Conservation (phyloP, 83 land plant species). For the Picea abies region DNA sequence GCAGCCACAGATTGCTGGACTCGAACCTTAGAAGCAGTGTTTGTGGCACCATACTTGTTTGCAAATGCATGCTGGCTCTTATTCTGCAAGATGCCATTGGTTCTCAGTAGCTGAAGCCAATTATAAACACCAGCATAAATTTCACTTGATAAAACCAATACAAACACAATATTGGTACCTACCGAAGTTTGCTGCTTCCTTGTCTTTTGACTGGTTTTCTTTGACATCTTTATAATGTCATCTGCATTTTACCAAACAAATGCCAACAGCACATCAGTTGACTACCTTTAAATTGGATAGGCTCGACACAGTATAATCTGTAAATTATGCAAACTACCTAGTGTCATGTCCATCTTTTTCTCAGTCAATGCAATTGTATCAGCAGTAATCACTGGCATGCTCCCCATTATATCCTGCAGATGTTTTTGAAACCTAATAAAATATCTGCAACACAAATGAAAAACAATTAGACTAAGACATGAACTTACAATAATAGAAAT, state of each 20-base stretch:
- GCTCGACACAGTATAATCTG: background rate
- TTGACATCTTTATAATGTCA: constrained; percentile 74
- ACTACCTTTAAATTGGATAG: background rate
- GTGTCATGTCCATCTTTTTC: constrained; percentile 75
- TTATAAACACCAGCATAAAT: background rate
- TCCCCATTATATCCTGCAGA: constrained; percentile 18
- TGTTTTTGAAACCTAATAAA: background rate
- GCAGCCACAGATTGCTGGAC: constrained; percentile 41
- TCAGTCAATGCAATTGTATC: constrained; percentile 73
- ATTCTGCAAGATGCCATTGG: constrained; percentile 23
- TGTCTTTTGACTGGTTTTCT: constrained; percentile 27
- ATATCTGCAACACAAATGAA: background rate
- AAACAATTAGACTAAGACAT: background rate
- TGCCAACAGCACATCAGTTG: background rate
- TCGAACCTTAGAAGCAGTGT: constrained; percentile 23
- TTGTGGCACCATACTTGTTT: constrained; percentile 24
- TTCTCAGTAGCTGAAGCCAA: background rate
- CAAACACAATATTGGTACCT: background rate
- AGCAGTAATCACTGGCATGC: constrained; percentile 27
- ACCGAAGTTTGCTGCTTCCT: constrained; percentile 42
- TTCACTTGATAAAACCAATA: background rate
- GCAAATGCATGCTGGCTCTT: constrained; percentile 28
- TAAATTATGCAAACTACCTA: constrained; percentile 40
- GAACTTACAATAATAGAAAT: no score
- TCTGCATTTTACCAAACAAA: constrained; percentile 31